Evolutionary conservation across 495 filamentous ascomycete species (phyloP), one percentile per base, ranked within the genome.

Genomic region (Hyaloscypha bicolor): DNA sequence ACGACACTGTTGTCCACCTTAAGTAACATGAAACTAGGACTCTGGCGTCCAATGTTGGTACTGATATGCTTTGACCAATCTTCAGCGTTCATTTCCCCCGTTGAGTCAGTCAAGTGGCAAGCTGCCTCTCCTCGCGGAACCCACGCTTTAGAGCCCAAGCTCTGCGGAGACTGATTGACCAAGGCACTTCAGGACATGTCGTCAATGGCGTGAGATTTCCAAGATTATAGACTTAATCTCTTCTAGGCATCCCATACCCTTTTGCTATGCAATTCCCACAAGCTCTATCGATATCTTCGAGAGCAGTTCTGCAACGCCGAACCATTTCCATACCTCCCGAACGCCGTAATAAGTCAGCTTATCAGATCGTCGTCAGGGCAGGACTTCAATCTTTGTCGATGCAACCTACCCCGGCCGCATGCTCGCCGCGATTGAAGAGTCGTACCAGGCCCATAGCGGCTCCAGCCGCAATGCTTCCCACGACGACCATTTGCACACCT

Each of bases 401-500:
- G 16, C 42, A 48, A 14, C 42, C 42, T 48, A 48, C 42, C 16
- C 37, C 59, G 29, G 57, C 51, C 48, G 48, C 56, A 19, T 66
- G 62, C 45, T 62, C 71, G 32, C 69, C 60, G 29, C 61, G 58
- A 56, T 88, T 88, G 70, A 81, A 75, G 30, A 80, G 72, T 64
- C 74, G 87, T 6, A 74, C 86, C 4, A 73, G 53, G 22, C 82
- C 81, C n/a, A 77, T 87, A 6, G 71, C 67, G 6, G 78, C 76
- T 8, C 86, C 87, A 64, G 72, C 86, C 25, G 77, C 80, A 25
- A 70, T 74, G 25, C 76, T 86, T 16, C 67, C 74, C 12, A 73
- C 73, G 32, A 73, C 39, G 5, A 75, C 71, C 73, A 75, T 75
- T 52, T 75, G 73, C 29, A 75, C 71, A 52, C 73, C 73, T 55